phyloP scores from a whole-genome alignment of 1,284 basidiomycete genomes.

The Garcileccinum viscosum region DNA sequence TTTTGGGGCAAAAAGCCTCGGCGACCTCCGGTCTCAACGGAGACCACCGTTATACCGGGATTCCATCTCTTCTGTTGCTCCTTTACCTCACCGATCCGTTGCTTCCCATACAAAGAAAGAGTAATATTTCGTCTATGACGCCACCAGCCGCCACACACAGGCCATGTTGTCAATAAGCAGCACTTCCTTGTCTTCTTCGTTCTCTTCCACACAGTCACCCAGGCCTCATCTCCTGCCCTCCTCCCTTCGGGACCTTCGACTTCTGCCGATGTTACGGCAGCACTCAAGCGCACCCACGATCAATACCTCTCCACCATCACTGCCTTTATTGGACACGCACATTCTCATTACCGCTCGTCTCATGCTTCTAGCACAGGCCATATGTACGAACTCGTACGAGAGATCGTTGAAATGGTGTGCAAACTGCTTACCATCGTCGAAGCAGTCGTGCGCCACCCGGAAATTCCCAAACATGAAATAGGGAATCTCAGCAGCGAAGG shows the following conservation, averaged over 20 bases:
- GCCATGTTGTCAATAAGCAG: constrained; percentile 65
- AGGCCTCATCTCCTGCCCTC: constrained; percentile 52
- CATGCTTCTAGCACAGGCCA: constrained; percentile 93
- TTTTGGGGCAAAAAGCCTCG: constrained; percentile 58
- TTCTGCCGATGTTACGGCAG: constrained; percentile 69
- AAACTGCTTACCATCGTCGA: constrained; percentile 93
- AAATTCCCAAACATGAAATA: constrained; percentile 61
- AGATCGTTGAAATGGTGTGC: constrained; percentile 92
- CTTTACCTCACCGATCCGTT: constrained; percentile 41
- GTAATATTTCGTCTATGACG: constrained; percentile 40
- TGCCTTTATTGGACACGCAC: constrained; percentile 95
- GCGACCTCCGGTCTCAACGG: constrained; percentile 53
- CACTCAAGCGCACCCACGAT: constrained; percentile 81
- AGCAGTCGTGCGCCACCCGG: constrained; percentile 77
- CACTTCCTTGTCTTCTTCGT: constrained; percentile 66
- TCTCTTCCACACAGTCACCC: constrained; percentile 53
- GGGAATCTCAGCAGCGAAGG: constrained; percentile 76
- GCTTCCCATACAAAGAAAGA: constrained; percentile 39
- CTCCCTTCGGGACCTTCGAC: constrained; percentile 73
- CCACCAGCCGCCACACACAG: constrained; percentile 47
- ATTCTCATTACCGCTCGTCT: constrained; percentile 87
- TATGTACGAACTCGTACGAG: constrained; percentile 91
- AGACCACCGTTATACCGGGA: constrained; percentile 37
- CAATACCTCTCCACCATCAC: constrained; percentile 92
- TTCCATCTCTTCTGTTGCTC: constrained; percentile 38